phyloP scores from a whole-genome alignment of 2,329 filamentous ascomycete species.

The Scytalidium lignicola region DNA sequence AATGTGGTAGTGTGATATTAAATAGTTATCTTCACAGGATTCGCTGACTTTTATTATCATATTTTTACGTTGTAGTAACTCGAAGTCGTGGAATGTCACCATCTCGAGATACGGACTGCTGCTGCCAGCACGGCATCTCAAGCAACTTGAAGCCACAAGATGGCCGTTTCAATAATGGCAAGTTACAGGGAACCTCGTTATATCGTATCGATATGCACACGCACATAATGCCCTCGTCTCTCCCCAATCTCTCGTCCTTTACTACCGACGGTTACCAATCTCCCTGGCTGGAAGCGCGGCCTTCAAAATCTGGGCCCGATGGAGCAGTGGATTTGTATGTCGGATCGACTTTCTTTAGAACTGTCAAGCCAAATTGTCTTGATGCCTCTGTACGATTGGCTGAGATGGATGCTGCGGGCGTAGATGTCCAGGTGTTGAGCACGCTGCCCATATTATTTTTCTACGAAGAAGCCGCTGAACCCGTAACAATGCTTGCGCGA shows the following conservation, averaged over 20 bases:
- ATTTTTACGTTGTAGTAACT: no score
- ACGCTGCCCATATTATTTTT: constrained; percentile 34
- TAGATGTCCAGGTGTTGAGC: constrained; percentile 32
- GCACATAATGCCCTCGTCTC: constrained; percentile 32
- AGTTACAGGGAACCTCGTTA: no score
- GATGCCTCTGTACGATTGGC: constrained; percentile 20
- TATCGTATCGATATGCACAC: constrained; percentile 34
- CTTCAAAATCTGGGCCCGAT: constrained; percentile 14
- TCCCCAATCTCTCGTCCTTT: constrained; percentile 36
- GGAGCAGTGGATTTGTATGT: constrained; percentile 31
- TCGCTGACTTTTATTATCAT: no score
- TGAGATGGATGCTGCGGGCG: constrained; percentile 29
- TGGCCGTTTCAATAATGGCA: no score
- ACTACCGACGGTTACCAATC: no score
- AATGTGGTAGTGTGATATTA: no score
- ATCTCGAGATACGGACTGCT: no score
- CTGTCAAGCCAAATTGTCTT: constrained; percentile 30
- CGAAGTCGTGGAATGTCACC: no score
- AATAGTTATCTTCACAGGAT: no score
- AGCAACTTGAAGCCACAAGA: no score
- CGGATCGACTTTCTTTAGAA: constrained; percentile 29
- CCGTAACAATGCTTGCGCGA: constrained; percentile 24
- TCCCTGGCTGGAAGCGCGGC: no score
- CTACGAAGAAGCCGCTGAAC: constrained; percentile 28
- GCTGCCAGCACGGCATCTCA: no score